Percentiles rank a stretch among this genome's conserved stretches.
These are phyloP conservation scores for Yarrowia bubula DNA, from an alignment of 805 yeast genomes.

Conservation along the genomic window DNA sequence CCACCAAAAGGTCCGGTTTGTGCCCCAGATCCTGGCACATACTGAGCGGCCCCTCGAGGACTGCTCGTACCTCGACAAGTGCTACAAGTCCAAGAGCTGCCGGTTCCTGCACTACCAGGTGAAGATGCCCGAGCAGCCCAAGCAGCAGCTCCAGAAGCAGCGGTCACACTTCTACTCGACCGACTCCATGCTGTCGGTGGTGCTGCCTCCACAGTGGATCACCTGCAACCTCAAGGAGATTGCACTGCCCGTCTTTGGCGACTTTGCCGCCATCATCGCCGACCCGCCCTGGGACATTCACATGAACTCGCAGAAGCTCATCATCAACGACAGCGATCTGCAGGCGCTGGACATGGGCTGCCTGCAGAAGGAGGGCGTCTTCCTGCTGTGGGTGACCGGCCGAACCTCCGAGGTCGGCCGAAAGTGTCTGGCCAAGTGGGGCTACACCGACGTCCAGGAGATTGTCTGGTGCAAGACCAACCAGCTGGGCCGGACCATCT, in stretches of 20 bases:
- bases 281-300: constrained; percentile 98
- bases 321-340: constrained; percentile 69
- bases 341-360: constrained; percentile 60
- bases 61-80: constrained; percentile 90
- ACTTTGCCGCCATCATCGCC: constrained; percentile 73
- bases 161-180: constrained; percentile 3
- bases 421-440: constrained; percentile 74
- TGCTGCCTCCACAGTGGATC: constrained; percentile 67
- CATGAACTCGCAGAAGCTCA: constrained; percentile 80
- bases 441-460: constrained; percentile 74
- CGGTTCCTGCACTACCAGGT: constrained; percentile 70
- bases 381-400: constrained; percentile 93
- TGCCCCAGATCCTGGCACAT: constrained; percentile 41
- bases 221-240: constrained; percentile 75
- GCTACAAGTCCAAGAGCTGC: constrained; percentile 80
- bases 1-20: constrained; percentile 39
- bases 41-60: constrained; percentile 79
- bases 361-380: constrained; percentile 79
- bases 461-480: constrained; percentile 88
- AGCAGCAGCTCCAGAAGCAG: background rate
- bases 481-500: constrained; percentile 81
- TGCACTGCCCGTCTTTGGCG: constrained; percentile 71
- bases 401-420: constrained; percentile 88
- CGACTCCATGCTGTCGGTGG: constrained; percentile 3
- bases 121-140: constrained; percentile 5